Percentiles rank a stretch among this genome's conserved stretches.
Conservation (phyloP, 345 rosid genomes). For the Gossypium longicalyx region DNA sequence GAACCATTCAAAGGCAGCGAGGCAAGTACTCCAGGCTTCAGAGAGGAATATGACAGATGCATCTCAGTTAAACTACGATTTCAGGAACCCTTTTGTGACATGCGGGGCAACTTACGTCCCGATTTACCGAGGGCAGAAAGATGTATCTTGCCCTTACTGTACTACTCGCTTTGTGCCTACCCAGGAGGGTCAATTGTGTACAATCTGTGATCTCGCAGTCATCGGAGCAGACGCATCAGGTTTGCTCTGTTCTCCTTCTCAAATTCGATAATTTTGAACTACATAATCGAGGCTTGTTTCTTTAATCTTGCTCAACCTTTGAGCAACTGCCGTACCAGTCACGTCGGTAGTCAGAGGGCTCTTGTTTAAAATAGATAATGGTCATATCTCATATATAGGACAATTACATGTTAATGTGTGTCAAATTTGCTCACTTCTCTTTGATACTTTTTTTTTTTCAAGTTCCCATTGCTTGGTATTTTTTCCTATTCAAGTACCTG, state of each 20-base stretch:
- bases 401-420: slow-evolving; percentile 22
- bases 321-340: neutral
- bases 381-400: slow-evolving; percentile 24
- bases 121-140: slow-evolving; percentile 87
- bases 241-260: slow-evolving; percentile 84
- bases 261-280: slow-evolving; percentile 42
- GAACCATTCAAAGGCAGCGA: slow-evolving; percentile 69
- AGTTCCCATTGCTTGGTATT: slow-evolving; percentile 1
- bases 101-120: slow-evolving; percentile 92
- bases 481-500: neutral
- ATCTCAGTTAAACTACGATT: slow-evolving; percentile 70
- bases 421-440: slow-evolving; percentile 20
- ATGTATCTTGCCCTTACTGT: slow-evolving; percentile 82
- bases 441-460: neutral
- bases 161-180: slow-evolving; percentile 66
- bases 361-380: slow-evolving; percentile 29
- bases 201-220: slow-evolving; percentile 85
- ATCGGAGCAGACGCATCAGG: slow-evolving; percentile 96
- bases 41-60: slow-evolving; percentile 76
- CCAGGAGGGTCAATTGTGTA: slow-evolving; percentile 70
- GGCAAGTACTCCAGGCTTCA: slow-evolving; percentile 73
- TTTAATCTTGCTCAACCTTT: slow-evolving; percentile 14
- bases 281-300: slow-evolving; percentile 11
- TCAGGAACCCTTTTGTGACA: slow-evolving; percentile 87
- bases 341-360: slow-evolving; percentile 18